Base-by-base conservation (phyloP, 2,329 filamentous ascomycete species). In the Ophiostoma sp. region DNA sequence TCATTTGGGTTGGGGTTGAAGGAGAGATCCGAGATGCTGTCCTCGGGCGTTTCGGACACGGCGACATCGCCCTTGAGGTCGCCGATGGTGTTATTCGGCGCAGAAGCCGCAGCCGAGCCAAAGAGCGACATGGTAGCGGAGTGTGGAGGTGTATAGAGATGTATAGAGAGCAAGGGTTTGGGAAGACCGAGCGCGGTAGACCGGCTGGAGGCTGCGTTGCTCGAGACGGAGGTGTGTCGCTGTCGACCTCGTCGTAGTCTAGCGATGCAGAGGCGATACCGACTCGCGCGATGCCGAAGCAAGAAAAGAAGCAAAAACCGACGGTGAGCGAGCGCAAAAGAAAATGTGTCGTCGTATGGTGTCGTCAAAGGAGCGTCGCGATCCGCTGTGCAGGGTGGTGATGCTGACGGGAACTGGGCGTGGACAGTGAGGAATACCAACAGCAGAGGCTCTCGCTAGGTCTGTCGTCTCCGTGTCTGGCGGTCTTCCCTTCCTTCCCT, bases 11-110 rank as follows among this genome's bases (percentile, higher is more conserved):
- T 75, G 71, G 80, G 75, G 75, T 83, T 75, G 81, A 97, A 99
- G 65, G 87, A 82, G 70, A 99, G 84, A 76, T 93, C 92, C 47
- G 93, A 93, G 75, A 98, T 90, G 78, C 90, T 91, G 79, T 99
- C 95, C 73, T 92, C 89, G 36, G 95, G 95, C 14, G 91, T 90
- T 72, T 89, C 85, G 70, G 81, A 85, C 68, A 99, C 82, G 67
- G 89, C 84, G 67, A 98, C 87, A 78, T 99, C 95, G 76, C 93
- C 90, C 76, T 90, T 93, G 70, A 97, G 88, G 75, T 99, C 94
- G 74, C 95, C 95, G 7, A 94, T 87, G 1, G 93, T 95, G 73
- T 89, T 90, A 74, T 84, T 86, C 64, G 83, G 76, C 47, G 83
- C 75, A 40, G 83, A 75, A 63, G 84, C 74, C 45, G 87, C 74